Percentiles rank a stretch among this genome's conserved stretches.
Conservation (phyloP, 495 filamentous ascomycete genomes). For the Apodospora peruviana region DNA sequence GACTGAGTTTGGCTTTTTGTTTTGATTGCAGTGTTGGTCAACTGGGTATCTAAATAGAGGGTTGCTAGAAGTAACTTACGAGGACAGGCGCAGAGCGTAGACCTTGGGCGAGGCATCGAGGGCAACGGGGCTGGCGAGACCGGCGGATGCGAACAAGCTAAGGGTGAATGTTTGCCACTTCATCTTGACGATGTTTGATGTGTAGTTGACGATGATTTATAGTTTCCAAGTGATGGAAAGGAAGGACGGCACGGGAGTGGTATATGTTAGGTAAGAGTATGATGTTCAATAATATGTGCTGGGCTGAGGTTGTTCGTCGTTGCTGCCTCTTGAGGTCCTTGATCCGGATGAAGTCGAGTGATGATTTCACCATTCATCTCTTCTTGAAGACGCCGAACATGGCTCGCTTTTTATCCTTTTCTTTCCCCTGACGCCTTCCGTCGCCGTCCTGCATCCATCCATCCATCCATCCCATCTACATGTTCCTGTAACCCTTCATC, state of each 20-base stretch:
- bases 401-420: background rate
- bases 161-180: slow-evolving; percentile 6
- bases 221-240: background rate
- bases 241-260: background rate
- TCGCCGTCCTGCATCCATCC: background rate
- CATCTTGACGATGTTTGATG: background rate
- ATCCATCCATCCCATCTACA: background rate
- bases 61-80: background rate
- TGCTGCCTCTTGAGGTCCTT: no score
- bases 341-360: no score
- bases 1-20: background rate
- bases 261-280: no score
- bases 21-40: background rate
- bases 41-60: background rate
- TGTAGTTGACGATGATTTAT: background rate
- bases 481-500: background rate
- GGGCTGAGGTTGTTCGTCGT: no score
- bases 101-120: background rate
- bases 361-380: no score
- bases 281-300: no score
- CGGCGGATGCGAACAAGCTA: slow-evolving; percentile 1
- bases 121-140: slow-evolving; percentile 3
- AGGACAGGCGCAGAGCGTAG: slow-evolving; percentile 4
- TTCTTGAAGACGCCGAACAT: background rate
- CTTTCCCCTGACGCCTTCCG: background rate